Percentiles rank a stretch among this genome's conserved stretches.
phyloP scores from a whole-genome alignment of 805 yeast species.

The Ogataea degrootiae region DNA sequence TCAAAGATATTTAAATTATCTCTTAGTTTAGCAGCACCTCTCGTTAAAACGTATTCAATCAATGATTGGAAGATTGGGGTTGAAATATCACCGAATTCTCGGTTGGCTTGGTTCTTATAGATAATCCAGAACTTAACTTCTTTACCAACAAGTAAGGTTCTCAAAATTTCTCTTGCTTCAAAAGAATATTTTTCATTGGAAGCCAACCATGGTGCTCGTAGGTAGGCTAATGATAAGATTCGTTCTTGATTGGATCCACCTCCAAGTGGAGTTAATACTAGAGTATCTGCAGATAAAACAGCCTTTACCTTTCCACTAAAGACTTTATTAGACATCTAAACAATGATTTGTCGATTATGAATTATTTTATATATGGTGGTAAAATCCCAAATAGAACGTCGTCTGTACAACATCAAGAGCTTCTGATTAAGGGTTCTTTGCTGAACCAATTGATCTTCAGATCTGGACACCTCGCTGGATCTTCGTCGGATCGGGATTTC shows the following conservation, averaged over 20 bases:
- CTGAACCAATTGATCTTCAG: no score
- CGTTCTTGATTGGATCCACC: conserved; percentile 53
- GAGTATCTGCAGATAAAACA: conserved; percentile 67
- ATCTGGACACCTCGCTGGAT: no score
- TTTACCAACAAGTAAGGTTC: conserved; percentile 62
- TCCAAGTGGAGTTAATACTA: conserved; percentile 52
- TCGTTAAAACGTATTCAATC: conserved; percentile 47
- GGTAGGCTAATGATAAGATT: conserved; percentile 57
- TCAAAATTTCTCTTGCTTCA: conserved; percentile 56
- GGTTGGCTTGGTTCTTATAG: conserved; percentile 47
- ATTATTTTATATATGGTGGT: not conserved
- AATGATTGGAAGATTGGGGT: conserved; percentile 61
- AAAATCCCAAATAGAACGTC: no score
- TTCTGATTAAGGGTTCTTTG: no score
- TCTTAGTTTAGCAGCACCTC: conserved; percentile 61
- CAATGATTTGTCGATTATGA: not conserved
- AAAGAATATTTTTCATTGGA: conserved; percentile 45
- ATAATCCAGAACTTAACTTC: conserved; percentile 53
- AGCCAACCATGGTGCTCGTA: conserved; percentile 51
- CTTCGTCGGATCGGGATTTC: no score
- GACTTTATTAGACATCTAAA: conserved; percentile 25
- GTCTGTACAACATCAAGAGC: no score
- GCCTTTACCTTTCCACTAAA: conserved; percentile 60
- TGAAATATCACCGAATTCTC: conserved; percentile 69
- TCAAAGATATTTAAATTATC: conserved; percentile 42